Base-by-base conservation (phyloP, 257 asterid genomes). In the Knoxia roxburghii region DNA sequence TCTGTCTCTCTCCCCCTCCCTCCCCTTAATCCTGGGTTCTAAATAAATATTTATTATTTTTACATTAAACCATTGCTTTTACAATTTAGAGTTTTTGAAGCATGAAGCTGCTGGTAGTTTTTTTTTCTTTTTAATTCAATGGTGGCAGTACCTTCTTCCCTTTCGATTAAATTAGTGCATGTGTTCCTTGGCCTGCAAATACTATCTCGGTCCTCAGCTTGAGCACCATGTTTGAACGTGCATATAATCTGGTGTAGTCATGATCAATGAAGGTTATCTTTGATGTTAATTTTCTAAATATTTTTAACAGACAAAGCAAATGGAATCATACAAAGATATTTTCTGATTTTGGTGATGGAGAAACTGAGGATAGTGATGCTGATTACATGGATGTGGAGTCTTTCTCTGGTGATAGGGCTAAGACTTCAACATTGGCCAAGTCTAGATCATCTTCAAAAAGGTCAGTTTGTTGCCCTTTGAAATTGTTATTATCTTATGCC, bases 311-410 rank as follows among this genome's bases (percentile, higher is more conserved):
- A 89, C 75, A 80, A 33, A 94, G 97, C 80, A 76, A 78, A 83
- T 90, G 97, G 97, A 90, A 94, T 72, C 96, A 90, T 76, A 85
- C 99, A 41, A 88, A 72, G 79, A 78, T 94, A 74, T 94, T 94
- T 74, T 90, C 96, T 60, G 99, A 94, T 72, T 84, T 84, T 17
- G 89, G 77, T 62, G 97, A 86, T 55, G 90, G 79, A 30, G 89
- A 78, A 71, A 76, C 85, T 50, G 83, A 70, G 78, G 76, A 72
- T 50, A 82, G 84, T 72, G 95, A 76, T 72, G 82, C 74, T 61
- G 92, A 81, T 41, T 68, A 62, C 75, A 75, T 68, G 67, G 85
- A 76, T 33, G 70, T 37, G 29, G 81, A 64, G 70, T 80, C 88
- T 68, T 27, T 72, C 12, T 71, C 79, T 63, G 75, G 84, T 63